Percentiles rank a stretch among this genome's conserved stretches.
Conservation (phyloP, 768 basidiomycete genomes). For the Dendrothele bispora region DNA sequence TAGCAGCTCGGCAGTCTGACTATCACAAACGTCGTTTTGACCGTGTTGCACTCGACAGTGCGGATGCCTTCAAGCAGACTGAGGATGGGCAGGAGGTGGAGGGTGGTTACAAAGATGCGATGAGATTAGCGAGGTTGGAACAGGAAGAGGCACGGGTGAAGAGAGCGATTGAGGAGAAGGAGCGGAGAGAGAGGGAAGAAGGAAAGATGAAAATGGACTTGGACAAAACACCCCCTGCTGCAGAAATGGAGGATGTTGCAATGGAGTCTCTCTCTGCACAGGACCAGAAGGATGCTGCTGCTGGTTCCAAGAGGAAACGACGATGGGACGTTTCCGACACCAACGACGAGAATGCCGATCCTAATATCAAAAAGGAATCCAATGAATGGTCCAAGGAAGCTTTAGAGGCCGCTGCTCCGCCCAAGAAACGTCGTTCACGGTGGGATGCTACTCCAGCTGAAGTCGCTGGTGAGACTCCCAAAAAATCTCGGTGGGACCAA, state of each 20-base stretch:
- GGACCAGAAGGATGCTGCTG: too few species aligned
- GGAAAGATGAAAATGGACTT: slow-evolving; percentile 79
- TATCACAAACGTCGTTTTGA: slow-evolving; percentile 93
- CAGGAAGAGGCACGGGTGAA: slow-evolving; percentile 88
- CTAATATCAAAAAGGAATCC: slow-evolving; percentile 53
- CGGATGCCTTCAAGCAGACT: slow-evolving; percentile 70
- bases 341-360: slow-evolving; percentile 64
- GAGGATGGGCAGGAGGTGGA: slow-evolving; percentile 72
- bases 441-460: slow-evolving; percentile 96
- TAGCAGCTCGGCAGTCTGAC: slow-evolving; percentile 90
- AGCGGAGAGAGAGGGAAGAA: slow-evolving; percentile 73
- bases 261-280: slow-evolving; percentile 63
- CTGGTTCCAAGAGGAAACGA: slow-evolving; percentile 69
- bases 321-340: slow-evolving; percentile 76
- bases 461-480: slow-evolving; percentile 65
- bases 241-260: slow-evolving; percentile 72
- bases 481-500: slow-evolving; percentile 97
- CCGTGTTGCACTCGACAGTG: slow-evolving; percentile 78
- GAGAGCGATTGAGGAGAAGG: slow-evolving; percentile 86
- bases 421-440: slow-evolving; percentile 90
- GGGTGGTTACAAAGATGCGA: slow-evolving; percentile 94
- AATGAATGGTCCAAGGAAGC: slow-evolving; percentile 80
- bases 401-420: slow-evolving; percentile 67
- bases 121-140: slow-evolving; percentile 88
- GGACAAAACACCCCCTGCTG: slow-evolving; percentile 89